Evolutionary conservation across 176 grass and related monocot species (phyloP), one percentile per base, ranked within the genome.

Genomic region (Eremochloa ophiuroides): DNA sequence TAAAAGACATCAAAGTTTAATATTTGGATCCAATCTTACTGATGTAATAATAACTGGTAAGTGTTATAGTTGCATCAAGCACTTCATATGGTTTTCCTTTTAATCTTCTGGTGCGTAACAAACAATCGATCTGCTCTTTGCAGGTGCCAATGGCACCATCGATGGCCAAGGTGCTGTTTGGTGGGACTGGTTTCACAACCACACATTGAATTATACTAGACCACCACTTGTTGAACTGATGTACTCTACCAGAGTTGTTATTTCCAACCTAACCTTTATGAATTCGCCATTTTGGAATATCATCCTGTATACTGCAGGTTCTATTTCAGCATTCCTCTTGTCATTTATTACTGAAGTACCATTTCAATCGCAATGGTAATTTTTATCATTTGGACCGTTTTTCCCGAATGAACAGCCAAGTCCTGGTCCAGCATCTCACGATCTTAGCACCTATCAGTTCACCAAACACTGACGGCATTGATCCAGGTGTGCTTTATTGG

Each of bases 271-370:
- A 77, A 97, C 91, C 42, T 90, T 97, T 26, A 60, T 68, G 37
- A 86, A 91, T 29, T 93, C 94, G 11, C 91, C 94, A 62, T 97
- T 97, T 86, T 97, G 94, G 91, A 88, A 92, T 40, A 86, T 97
- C 94, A 97, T 82, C 91, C 91, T 78, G 89, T 97, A 55, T 97
- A 97, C 82, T 93, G 91, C 81, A 97, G 89, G 91, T 93, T 85
- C 40, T 38, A 72, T 80, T 83, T 77, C 25, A 74, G 66, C 26
- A 80, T 13, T 64, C 16, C 22, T 68, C 53, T 75, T 27, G 28
- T 47, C 44, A 46, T 40, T 74, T 85, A 47, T 8, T 77, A 42
- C 48, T 34, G 17, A 41, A 66, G 14, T 37, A 60, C n/a, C 1
- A 2, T 25, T 69, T 10, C 34, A 43, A 2, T 22, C 26, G 55